A percentile compares a stretch with the other conserved stretches of the same genome.
These are phyloP conservation scores for Leptomonas seymouri DNA, from an alignment of 208 protist species.

Conservation along the genomic window DNA sequence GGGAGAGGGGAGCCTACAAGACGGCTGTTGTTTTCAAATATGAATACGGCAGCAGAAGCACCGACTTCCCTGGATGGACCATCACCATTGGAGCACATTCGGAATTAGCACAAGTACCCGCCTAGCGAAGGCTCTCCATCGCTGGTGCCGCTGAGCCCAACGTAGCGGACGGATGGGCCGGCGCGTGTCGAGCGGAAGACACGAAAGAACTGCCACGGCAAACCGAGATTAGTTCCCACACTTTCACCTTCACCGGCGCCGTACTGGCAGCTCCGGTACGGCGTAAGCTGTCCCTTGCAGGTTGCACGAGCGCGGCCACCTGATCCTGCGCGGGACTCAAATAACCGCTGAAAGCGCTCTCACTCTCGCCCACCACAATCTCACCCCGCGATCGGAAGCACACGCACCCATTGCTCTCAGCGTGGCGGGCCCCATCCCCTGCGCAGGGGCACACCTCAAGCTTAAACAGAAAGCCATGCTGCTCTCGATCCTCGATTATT, in stretches of 20 bases:
- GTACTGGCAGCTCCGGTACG: not conserved
- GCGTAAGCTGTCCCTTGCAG: not conserved
- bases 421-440: not conserved
- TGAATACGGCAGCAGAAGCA: too few species aligned
- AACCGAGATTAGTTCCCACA: slow-evolving; percentile 11
- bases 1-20: too few species aligned
- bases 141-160: not conserved
- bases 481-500: not conserved
- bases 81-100: too few species aligned
- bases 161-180: not conserved
- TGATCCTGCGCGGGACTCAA: slow-evolving; percentile 19
- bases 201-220: too few species aligned
- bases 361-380: slow-evolving; percentile 18
- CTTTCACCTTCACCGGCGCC: slow-evolving; percentile 25
- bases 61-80: too few species aligned
- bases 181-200: not conserved
- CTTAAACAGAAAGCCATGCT: slow-evolving; percentile 24
- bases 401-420: slow-evolving; percentile 3
- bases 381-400: slow-evolving; percentile 24
- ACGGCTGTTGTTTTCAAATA: too few species aligned
- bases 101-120: too few species aligned
- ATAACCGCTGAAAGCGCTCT: slow-evolving; percentile 25
- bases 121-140: slow-evolving; percentile 12
- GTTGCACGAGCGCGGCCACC: slow-evolving; percentile 20
- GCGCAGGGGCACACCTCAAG: slow-evolving; percentile 26